Conservation (phyloP, 2,329 filamentous ascomycete genomes). For the Fusarium camptoceras region DNA sequence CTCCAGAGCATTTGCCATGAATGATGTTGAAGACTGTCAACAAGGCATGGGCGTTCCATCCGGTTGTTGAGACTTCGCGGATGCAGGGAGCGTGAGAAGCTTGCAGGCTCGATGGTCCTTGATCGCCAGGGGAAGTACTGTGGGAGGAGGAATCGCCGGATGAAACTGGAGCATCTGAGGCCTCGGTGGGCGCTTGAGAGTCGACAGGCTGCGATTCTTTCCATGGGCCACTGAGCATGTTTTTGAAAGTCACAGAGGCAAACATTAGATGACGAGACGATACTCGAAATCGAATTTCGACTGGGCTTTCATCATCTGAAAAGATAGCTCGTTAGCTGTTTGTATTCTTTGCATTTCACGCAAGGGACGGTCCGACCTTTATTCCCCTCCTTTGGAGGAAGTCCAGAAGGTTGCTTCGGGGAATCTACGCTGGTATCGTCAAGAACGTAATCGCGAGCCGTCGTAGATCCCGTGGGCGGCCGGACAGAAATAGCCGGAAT, state of each 20-base stretch:
- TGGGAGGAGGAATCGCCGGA: not conserved
- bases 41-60: conserved; percentile 9
- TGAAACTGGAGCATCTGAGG: too few species aligned
- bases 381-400: not conserved
- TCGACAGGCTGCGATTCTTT: not conserved
- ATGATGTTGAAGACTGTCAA: conserved; percentile 7
- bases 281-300: not conserved
- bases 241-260: not conserved
- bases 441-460: not conserved
- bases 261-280: not conserved
- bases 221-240: not conserved
- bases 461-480: not conserved
- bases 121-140: not conserved
- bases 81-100: accelerated
- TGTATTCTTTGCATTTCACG: too few species aligned
- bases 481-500: not conserved
- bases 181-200: too few species aligned
- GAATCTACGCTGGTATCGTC: not conserved
- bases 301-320: accelerated
- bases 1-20: not conserved
- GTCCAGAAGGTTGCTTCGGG: not conserved
- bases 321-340: accelerated
- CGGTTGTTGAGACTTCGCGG: not conserved
- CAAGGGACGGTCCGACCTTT: not conserved
- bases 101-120: not conserved